Evolutionary conservation across 2,329 filamentous ascomycete species (phyloP).

Genomic region (Alternaria sp.): DNA sequence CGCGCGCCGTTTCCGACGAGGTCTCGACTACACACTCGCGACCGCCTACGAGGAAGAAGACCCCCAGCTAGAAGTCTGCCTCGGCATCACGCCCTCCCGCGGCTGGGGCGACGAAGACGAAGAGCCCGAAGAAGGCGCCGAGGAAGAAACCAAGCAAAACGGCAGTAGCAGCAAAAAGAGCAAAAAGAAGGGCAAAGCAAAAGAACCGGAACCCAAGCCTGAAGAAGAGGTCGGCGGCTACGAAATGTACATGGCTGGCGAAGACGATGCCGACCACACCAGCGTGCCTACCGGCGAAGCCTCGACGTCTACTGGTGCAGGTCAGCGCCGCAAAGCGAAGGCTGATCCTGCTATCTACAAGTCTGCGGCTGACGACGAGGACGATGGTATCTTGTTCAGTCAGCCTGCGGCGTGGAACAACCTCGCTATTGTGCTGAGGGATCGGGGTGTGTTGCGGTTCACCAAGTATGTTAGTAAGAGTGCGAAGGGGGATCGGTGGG

Average conservation of each 20-base stretch:
- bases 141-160: slow-evolving; percentile 54
- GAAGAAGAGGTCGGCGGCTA: slow-evolving; percentile 74
- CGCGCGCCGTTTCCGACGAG: slow-evolving; percentile 85
- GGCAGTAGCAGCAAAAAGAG: slow-evolving; percentile 25
- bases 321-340: slow-evolving; percentile 52
- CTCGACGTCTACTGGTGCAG: slow-evolving; percentile 54
- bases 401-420: slow-evolving; percentile 84
- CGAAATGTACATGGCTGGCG: slow-evolving; percentile 91
- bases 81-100: slow-evolving; percentile 81
- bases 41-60: slow-evolving; percentile 77
- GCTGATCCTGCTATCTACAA: slow-evolving; percentile 84
- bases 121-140: slow-evolving; percentile 57
- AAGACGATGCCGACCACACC: slow-evolving; percentile 62
- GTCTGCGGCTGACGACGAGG: slow-evolving; percentile 66
- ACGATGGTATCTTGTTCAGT: slow-evolving; percentile 74
- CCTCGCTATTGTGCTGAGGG: slow-evolving; percentile 86
- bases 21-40: slow-evolving; percentile 90
- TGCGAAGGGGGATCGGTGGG: slow-evolving; percentile 90
- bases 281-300: slow-evolving; percentile 44
- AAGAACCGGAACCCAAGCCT: slow-evolving; percentile 8
- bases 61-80: slow-evolving; percentile 82
- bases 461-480: slow-evolving; percentile 91
- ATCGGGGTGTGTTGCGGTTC: slow-evolving; percentile 85
- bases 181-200: slow-evolving; percentile 39
- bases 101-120: slow-evolving; percentile 82